These are phyloP conservation scores for Coemansia sp. DNA, from an alignment of 192 early-diverging fungal genomes.

Conservation along the genomic window DNA sequence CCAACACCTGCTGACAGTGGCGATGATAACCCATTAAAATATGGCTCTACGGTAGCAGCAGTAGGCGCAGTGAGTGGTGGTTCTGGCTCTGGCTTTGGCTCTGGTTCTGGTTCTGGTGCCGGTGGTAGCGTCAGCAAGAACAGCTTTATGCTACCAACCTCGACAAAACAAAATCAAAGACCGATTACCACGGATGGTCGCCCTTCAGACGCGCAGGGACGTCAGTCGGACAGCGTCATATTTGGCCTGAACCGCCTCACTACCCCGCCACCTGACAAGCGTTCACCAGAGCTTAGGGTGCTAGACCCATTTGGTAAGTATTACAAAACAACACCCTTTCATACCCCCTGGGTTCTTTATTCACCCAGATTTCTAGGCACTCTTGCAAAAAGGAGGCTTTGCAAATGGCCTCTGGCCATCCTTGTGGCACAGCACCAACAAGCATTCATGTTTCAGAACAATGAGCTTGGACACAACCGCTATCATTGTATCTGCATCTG, in stretches of 20 bases:
- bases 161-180: conserved; percentile 3
- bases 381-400: neutral
- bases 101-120: neutral
- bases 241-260: conserved; percentile 28
- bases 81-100: neutral
- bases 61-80: too few species aligned
- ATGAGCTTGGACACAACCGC: neutral
- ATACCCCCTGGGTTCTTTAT: neutral
- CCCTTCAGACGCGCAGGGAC: neutral
- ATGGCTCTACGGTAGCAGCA: neutral
- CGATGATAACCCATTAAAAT: conserved; percentile 13
- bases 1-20: conserved; percentile 39
- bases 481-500: neutral
- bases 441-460: neutral
- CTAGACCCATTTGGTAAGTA: conserved; percentile 54
- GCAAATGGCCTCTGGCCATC: neutral
- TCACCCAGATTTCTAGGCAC: neutral
- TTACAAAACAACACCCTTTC: neutral
- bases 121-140: neutral
- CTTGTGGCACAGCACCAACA: neutral
- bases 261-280: conserved; percentile 32
- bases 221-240: conserved; percentile 10
- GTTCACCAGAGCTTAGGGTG: conserved; percentile 18
- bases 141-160: neutral
- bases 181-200: neutral